Evolutionary conservation across 2,329 filamentous ascomycete species (phyloP).

Genomic region (Trichoderma semiorbis): DNA sequence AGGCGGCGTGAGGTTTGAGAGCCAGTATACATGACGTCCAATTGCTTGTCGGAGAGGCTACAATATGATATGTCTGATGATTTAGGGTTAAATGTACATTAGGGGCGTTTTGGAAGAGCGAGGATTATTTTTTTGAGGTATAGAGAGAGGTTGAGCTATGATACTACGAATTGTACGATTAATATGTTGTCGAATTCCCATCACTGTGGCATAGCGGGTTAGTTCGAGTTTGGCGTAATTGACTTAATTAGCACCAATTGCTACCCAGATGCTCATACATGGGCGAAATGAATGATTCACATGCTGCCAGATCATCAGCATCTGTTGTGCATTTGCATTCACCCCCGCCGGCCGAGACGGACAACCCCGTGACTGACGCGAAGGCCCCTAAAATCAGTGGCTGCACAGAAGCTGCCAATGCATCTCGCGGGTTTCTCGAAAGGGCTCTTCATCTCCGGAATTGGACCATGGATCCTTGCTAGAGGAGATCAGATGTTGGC

Average conservation of each 20-base stretch:
- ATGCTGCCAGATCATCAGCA: neutral
- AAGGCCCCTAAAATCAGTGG: neutral
- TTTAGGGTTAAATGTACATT: neutral
- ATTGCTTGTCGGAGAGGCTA: neutral
- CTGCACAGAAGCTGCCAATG: neutral
- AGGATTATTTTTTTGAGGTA: neutral
- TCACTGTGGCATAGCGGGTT: neutral
- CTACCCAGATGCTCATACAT: no score
- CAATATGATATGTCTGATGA: neutral
- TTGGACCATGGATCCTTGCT: slow-evolving; percentile 13
- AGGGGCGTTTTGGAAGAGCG: neutral
- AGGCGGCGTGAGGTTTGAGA: neutral
- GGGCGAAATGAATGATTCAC: neutral
- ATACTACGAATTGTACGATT: neutral
- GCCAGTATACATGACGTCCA: neutral
- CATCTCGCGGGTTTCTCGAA: slow-evolving; percentile 15
- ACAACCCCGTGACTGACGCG: neutral
- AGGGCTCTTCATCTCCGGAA: slow-evolving; percentile 19
- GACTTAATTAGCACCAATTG: neutral
- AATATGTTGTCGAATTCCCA: neutral
- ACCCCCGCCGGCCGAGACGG: neutral
- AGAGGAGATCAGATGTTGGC: slow-evolving; percentile 16
- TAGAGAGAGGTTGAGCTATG: neutral
- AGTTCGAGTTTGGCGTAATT: no score
- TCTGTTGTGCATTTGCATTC: neutral